phyloP scores from a whole-genome alignment of 768 basidiomycete species.

The Fibroporia radiculosa region DNA sequence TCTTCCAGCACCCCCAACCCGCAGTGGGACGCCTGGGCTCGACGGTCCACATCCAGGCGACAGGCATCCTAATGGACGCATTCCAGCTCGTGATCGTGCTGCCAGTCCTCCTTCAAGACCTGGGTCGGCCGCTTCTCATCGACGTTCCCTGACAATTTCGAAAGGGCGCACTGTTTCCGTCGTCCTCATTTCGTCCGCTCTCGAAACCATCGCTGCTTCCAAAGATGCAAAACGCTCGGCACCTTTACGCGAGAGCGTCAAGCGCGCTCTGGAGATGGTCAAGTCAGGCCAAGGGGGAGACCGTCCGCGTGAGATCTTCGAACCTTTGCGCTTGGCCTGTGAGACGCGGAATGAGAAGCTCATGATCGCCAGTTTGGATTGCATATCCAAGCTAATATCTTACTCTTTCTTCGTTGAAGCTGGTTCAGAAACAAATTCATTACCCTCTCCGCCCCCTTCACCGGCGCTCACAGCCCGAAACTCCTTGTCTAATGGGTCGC shows the following conservation, averaged over 20 bases:
- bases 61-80: slow-evolving; percentile 14
- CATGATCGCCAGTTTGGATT: slow-evolving; percentile 94
- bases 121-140: slow-evolving; percentile 19
- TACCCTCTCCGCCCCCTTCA: slow-evolving; percentile 74
- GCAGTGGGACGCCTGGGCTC: slow-evolving; percentile 9
- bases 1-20: slow-evolving; percentile 10
- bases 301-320: slow-evolving; percentile 81
- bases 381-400: slow-evolving; percentile 94
- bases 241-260: slow-evolving; percentile 77
- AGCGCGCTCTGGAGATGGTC: slow-evolving; percentile 77
- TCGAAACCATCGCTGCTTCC: slow-evolving; percentile 80
- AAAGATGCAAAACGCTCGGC: slow-evolving; percentile 81
- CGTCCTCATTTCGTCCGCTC: slow-evolving; percentile 74
- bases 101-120: slow-evolving; percentile 15
- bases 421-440: slow-evolving; percentile 29
- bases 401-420: slow-evolving; percentile 92
- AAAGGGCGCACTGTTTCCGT: slow-evolving; percentile 70
- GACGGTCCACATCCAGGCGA: slow-evolving; percentile 10
- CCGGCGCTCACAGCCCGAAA: slow-evolving; percentile 43
- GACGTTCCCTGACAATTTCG: slow-evolving; percentile 30
- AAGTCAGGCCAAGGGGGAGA: slow-evolving; percentile 68
- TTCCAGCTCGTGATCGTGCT: neutral
- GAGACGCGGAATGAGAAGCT: slow-evolving; percentile 91
- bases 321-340: slow-evolving; percentile 93
- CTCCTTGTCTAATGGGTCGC: slow-evolving; percentile 36